Evolutionary conservation across 2,329 filamentous ascomycete species (phyloP), one percentile per base, ranked within the genome.

Genomic region (Ambrosiella xylebori): DNA sequence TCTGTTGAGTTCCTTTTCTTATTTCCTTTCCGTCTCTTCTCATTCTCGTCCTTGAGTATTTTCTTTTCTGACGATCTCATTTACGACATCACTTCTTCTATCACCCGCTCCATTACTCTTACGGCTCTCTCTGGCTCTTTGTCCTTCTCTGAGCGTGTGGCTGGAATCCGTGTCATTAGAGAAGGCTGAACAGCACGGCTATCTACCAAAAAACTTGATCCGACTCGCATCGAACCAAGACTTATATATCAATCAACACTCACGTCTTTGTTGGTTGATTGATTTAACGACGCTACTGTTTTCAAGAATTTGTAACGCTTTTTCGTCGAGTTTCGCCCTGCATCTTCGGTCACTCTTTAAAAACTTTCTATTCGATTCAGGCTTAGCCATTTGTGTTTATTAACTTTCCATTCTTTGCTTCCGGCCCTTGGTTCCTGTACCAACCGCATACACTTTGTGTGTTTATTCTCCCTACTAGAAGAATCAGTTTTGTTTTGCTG

Each of bases 21-120:
- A 40, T 60, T 53, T 41, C 52, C 40, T 60, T 45, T 51, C 27
- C 38, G 45, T 57, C 51, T 51, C 37, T 57, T 54, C 54, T 40
- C 36, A 15, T 41, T 49, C 38, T 62, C 63, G 63, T 63, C 63
- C 58, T 57, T 58, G 60, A 60, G 60, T 58, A 60, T 57, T 39
- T 53, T 38, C 56, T 51, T 36, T 38, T 17, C 40, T 51, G 45
- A 47, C 44, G 44, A 47, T 27, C 54, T 45, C 19, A 52, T 45
- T 36, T 56, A 38, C 44, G 27, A 38, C 12, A 40, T 17, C 36
- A 38, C 35, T 13, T 47, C 44, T 19, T 56, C 41, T 37, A 27
- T 45, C 54, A 27, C 35, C 37, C 39, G 11, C n/a, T 44, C 41
- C 17, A n/a, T 47, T 37, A 17, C 9, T n/a, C 51, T 36, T 47